Conservation (phyloP, 78 protist genomes). For the Dictyostelium purpureum region DNA sequence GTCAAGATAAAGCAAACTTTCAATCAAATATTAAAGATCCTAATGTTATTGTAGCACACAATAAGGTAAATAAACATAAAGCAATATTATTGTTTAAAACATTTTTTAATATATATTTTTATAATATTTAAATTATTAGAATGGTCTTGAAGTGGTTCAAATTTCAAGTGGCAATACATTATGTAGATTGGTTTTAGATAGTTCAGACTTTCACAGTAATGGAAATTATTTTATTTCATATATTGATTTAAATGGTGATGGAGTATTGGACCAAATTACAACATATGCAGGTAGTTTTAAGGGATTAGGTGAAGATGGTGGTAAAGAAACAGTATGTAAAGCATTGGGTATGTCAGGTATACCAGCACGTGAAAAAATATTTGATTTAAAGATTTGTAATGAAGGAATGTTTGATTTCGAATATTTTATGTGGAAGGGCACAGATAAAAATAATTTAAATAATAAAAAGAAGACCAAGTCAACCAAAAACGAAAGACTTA, state of each 20-base stretch:
- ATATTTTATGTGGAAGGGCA: slow-evolving; percentile 29
- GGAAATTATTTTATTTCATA: slow-evolving; percentile 36
- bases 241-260: slow-evolving; percentile 40
- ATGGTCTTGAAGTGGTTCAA: slow-evolving; percentile 60
- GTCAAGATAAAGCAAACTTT: background rate
- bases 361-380: slow-evolving; percentile 55
- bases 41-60: slow-evolving; percentile 46
- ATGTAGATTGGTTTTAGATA: slow-evolving; percentile 33
- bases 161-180: slow-evolving; percentile 34
- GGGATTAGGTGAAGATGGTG: background rate
- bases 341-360: slow-evolving; percentile 42
- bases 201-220: background rate
- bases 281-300: slow-evolving; percentile 4
- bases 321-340: background rate
- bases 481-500: background rate
- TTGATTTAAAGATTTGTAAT: slow-evolving; percentile 15
- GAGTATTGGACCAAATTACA: slow-evolving; percentile 56
- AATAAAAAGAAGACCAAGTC: background rate
- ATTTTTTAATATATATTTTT: too few species aligned
- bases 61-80: too few species aligned
- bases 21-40: slow-evolving; percentile 1
- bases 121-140: too few species aligned
- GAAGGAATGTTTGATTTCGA: background rate
- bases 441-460: background rate
- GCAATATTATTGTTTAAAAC: too few species aligned